Base-by-base conservation (phyloP, 225 moss, liverwort and hornwort species). In the Pseudoscleropodium purum region DNA sequence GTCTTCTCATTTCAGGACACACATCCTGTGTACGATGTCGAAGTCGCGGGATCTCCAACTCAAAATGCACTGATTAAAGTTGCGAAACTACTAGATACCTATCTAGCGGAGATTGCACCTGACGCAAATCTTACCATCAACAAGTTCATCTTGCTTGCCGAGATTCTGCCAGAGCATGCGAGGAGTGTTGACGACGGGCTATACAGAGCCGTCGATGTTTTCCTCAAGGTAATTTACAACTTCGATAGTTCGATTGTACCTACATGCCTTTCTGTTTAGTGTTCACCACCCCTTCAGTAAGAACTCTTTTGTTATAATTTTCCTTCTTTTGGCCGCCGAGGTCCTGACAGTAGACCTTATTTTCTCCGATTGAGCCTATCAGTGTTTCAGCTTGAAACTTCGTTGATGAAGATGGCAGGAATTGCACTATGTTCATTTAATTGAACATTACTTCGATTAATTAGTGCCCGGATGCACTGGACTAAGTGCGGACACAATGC, bases 121-220 rank as follows among this genome's bases (percentile, higher is more conserved):
- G 98, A 98, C 81, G 96, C 98, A 63, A 98, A 98, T 87, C 90
- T 98, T 49, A 92, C 95, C 54, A 93, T 97, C 18, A 88, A 82
- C 15, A 97, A 96, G 88, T 98, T 98, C 81, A 93, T 97, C 37
- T 86, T 92, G 39, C 95, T 98, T 68, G 94, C 97, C 41, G 98
- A 98, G 92, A 60, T 92, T 77, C 88, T 98, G 75, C 97, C 98
- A 26, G 98, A 98, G 70, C 95, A 97, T 45, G 95, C 96, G 52
- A 95, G 98, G 68, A 94, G 91, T 33, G 90, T 90, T 79, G 98
- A 98, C 63, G 98, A 98, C 70, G 97, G 98, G 52, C 90, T 98
- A 49, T 98, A 98, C 87, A 94, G 98, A 94, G 96, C 98, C 51
- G 95, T 98, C 31, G 98, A 98, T 88, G 95, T 98, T 75, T 98